phyloP scores from a whole-genome alignment of 1,139 yeast species.

The Kodamaea plutei region DNA sequence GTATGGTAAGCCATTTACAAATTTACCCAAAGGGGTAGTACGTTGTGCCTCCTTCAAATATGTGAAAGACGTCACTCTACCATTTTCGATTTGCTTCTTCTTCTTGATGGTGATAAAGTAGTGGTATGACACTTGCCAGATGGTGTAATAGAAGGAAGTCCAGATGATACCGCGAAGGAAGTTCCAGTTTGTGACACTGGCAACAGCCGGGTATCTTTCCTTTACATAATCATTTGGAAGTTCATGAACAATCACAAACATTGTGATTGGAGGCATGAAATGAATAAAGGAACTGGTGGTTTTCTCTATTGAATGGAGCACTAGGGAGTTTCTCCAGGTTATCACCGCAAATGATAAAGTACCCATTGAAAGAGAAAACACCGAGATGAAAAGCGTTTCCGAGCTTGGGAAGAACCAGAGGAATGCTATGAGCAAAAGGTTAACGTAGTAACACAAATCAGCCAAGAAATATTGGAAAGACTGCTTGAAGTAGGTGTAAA shows the following conservation, averaged over 20 bases:
- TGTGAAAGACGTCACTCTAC: conserved; percentile 85
- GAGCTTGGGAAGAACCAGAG: conserved; percentile 84
- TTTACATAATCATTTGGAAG: conserved; percentile 53
- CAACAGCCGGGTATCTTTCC: conserved; percentile 76
- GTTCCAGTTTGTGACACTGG: conserved; percentile 63
- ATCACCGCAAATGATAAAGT: conserved; percentile 91
- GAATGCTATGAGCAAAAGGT: conserved; percentile 60
- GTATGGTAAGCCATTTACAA: conserved; percentile 80
- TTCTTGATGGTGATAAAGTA: conserved; percentile 83
- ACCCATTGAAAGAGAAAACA: conserved; percentile 85
- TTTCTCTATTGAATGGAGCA: conserved; percentile 86
- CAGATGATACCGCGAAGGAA: conserved; percentile 66
- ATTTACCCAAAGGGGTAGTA: conserved; percentile 61
- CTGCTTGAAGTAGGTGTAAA: conserved; percentile 74
- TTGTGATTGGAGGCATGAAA: conserved; percentile 81
- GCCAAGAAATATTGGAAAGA: conserved; percentile 86
- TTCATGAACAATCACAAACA: conserved; percentile 85
- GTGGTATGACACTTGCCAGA: conserved; percentile 92
- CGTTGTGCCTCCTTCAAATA: conserved; percentile 72
- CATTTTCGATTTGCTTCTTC: conserved; percentile 77
- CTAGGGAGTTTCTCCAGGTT: conserved; percentile 93
- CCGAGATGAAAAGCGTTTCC: conserved; percentile 66
- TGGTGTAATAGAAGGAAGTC: conserved; percentile 79
- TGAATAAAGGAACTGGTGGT: conserved; percentile 93
- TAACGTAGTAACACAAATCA: conserved; percentile 90